Evolutionary conservation across 371 early-diverging fungal species (phyloP), one percentile per base, ranked within the genome.

Genomic region (Fennellomyces sp.): DNA sequence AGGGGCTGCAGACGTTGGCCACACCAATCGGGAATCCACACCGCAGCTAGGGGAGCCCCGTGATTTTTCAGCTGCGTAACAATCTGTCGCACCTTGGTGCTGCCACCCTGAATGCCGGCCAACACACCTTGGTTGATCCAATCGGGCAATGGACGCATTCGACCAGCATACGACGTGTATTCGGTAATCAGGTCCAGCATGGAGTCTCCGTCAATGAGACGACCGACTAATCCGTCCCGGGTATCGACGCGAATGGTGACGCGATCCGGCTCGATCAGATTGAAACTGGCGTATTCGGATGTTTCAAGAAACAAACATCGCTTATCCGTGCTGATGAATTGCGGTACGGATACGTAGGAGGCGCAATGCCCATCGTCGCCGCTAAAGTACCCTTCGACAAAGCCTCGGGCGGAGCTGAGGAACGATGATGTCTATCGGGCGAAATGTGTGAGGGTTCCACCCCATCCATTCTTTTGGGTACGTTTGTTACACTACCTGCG

Each of bases 11-110:
- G 33, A 4, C 81, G 73, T 33, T 66, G 61, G 26, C 84, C 84
- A 50, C 71, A 71, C 82, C 84, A 83, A 48, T 83, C 84, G 30
- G 76, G 67, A 10, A 83, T 41, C 56, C 69, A 75, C 2, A 84
- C 64, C 1, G 74, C 84, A 1, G 81, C 68, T 7, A 78, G 4
- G 0, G 84, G 80, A 1, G 74, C 58, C 0, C 64, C 23, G n/a
- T 72, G 58, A 0, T 63, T 61, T 26, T 65, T 41, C 15, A 76
- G 53, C 33, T 58, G 66, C 19, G 56, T 27, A 2, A 82, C 61
- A 25, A 76, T 66, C 2, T 65, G 62, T 12, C 59, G 68, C 2
- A 75, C 70, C 26, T 72, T 78, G 6, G 68, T 64, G 42, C 56
- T 60, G 8, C 84, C 84, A 8, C 84, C 84, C 58, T 78, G 77